Base-by-base conservation (phyloP, 1,139 yeast species). In the Wickerhamiella pararugosa region DNA sequence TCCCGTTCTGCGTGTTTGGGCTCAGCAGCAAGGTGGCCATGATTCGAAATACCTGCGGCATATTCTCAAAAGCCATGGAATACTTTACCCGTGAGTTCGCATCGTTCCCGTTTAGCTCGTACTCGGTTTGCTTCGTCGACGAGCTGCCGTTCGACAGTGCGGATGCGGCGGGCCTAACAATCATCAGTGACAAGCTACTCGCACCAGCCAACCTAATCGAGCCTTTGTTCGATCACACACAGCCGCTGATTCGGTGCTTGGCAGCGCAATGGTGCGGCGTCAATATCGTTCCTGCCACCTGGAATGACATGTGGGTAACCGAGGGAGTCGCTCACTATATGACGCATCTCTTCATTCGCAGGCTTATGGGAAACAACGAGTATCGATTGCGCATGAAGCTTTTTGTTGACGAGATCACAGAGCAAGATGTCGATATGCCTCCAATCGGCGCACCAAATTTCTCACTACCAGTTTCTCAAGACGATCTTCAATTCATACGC, bases 211-310 rank as follows among this genome's bases (percentile, higher is more conserved):
- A 75, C 39, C 65, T 77, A 10, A 76, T 90, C 32, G 98, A 92
- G 51, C 92, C 94, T 0, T 68, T 84, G 49, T 76, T 81, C 51
- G 56, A 73, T 0, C 70, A 76, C 1, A 82, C 95, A 0, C 86
- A 82, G 47, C 58, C 65, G 0, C 57, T 90, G 6, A 70, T 90
- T 1, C 72, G 75, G 45, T 75, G 84, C 0, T 61, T 92, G 32
- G 82, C 98, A 0, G 70, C 75, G 5, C 98, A 92, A 57, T 92
- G 97, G 94, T 73, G 94, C 1, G 96, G 97, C 6, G 79, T 92
- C 32, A 84, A 84, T 57, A 83, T 92, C 29, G 79, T 84, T 1
- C 95, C 98, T 0, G 73, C 73, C 47, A 70, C 77, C 1, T 73
- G 79, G 59, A 76, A 81, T 52, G 96, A 90, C 59, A 54, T 82